A percentile compares a stretch with the other conserved stretches of the same genome.
phyloP scores from a whole-genome alignment of 2,329 filamentous ascomycete genomes.

The Sphaerulina vaccinii region DNA sequence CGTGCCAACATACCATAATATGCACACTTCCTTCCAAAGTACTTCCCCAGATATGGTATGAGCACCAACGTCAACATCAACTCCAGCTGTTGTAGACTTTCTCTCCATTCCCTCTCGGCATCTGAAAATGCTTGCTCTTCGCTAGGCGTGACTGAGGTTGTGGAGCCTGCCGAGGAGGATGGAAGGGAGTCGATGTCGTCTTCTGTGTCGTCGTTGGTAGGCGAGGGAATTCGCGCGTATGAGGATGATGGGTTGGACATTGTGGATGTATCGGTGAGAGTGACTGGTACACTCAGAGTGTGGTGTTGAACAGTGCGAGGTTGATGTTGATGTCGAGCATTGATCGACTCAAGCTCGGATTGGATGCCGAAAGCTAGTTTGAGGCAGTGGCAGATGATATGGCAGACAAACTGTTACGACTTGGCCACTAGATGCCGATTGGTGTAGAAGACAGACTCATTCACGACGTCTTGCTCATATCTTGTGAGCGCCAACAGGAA shows the following conservation, averaged over 20 bases:
- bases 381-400: background rate
- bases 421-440: background rate
- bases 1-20: conserved; percentile 78
- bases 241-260: conserved; percentile 50
- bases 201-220: conserved; percentile 10
- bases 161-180: conserved; percentile 50
- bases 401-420: no score
- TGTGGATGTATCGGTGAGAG: background rate
- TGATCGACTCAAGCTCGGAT: background rate
- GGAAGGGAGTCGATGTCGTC: conserved; percentile 53
- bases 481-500: background rate
- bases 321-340: no score
- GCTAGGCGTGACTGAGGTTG: conserved; percentile 49
- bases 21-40: conserved; percentile 88
- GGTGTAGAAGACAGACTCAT: background rate
- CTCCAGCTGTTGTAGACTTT: conserved; percentile 89
- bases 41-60: conserved; percentile 92
- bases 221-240: conserved; percentile 50
- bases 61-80: conserved; percentile 90
- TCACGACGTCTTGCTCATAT: background rate
- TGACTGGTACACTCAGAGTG: conserved; percentile 8
- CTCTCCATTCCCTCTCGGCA: conserved; percentile 92
- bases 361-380: background rate
- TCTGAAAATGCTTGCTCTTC: conserved; percentile 62
- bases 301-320: background rate